Evolutionary conservation across 2,329 filamentous ascomycete species (phyloP), one percentile per base, ranked within the genome.

Genomic region (Cordyceps cateniannulata): DNA sequence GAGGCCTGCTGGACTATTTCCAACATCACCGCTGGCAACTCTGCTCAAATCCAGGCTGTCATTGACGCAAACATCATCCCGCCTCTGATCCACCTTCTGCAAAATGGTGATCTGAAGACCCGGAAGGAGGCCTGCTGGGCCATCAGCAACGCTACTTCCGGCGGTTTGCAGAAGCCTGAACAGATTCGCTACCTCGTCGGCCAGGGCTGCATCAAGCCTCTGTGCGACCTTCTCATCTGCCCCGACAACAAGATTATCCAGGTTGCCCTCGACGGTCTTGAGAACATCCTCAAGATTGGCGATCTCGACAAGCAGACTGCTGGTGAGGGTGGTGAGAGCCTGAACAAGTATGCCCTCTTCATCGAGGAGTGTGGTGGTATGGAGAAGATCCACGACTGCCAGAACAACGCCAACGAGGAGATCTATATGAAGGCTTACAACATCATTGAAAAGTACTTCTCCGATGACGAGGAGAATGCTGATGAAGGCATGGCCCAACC

Each of bases 371-470:
- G 93, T 68, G 91, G 92, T 71, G 95, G 95, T 67, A 99, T 99
- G 95, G 95, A 98, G 82, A 98, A 98, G 88, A 98, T 99, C 69
- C 95, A 99, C 79, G 93, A 98, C 69, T 98, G 95, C 85, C 95
- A 99, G 82, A 97, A 96, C 81, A 99, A 99, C 71, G 93, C 93
- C 81, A 99, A 99, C 79, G 95, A 99, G 79, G 95, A 99, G 79
- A 99, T 99, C 69, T 99, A 99, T 84, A 98, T 99, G 93, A 99
- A 99, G 86, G 95, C 95, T 0, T 99, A 98, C 84, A 98, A 96
- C 84, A 99, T 99, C 77, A 99, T 99, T 68, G 95, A 99, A 84
- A 97, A 97, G 82, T 99, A 99, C 85, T 99, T 99, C 81, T 97
- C 93, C 0, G 95, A 99, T 71, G 95, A 99, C 68, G 95, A 98